Conservation (phyloP, 2,329 filamentous ascomycete genomes). For the Coniochaeta pulveracea region DNA sequence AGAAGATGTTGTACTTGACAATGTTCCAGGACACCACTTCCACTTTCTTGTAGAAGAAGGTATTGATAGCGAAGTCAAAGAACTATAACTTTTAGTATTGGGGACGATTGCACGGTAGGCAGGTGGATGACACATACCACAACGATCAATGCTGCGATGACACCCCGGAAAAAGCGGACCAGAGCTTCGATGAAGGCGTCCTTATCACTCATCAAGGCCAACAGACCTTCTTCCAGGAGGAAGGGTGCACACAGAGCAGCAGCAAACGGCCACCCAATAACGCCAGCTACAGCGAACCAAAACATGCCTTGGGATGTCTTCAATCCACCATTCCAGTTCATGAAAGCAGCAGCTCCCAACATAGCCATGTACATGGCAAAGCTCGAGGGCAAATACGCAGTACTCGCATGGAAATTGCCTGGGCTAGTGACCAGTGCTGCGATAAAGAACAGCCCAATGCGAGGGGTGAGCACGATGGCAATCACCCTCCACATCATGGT, state of each 20-base stretch:
- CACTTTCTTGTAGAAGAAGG: conserved; percentile 73
- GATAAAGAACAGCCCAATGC: conserved; percentile 78
- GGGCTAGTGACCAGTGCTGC: conserved; percentile 68
- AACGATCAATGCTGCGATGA: conserved; percentile 53
- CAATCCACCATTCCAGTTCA: conserved; percentile 75
- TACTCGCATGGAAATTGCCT: conserved; percentile 86
- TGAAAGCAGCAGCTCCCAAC: conserved; percentile 76
- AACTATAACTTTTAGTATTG: too few relatives aligned
- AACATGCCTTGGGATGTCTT: conserved; percentile 76
- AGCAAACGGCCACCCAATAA: conserved; percentile 92
- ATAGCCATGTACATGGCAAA: conserved; percentile 95
- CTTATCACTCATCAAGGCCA: conserved; percentile 39
- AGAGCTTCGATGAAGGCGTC: conserved; percentile 50
- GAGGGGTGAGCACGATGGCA: conserved; percentile 63
- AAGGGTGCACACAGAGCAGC: conserved; percentile 74
- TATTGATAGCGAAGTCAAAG: conserved; percentile 60
- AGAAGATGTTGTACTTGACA: conserved; percentile 90
- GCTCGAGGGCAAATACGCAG: conserved; percentile 80
- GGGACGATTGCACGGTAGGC: too few relatives aligned
- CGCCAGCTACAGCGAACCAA: conserved; percentile 78
- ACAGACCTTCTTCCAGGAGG: conserved; percentile 61
- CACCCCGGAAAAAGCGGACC: conserved; percentile 54
- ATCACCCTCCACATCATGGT: conserved; percentile 71
- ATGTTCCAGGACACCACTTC: conserved; percentile 83
- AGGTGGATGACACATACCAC: conserved; percentile 53